Percentiles rank a stretch among this genome's conserved stretches.
phyloP scores from a whole-genome alignment of 768 basidiomycete species.

The Tricholoma matsutake region DNA sequence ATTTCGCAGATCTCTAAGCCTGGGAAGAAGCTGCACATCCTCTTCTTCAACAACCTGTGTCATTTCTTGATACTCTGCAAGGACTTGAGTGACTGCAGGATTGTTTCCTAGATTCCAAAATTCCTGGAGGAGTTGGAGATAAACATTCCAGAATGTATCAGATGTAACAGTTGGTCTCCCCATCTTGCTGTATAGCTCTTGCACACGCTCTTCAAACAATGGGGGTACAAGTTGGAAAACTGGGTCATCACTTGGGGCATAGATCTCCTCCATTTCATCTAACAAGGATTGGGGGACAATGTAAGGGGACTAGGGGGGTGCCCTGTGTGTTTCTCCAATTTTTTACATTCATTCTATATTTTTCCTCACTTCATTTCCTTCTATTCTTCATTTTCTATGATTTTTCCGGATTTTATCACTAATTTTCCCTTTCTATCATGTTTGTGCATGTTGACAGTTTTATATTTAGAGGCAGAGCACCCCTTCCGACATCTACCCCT shows the following conservation, averaged over 20 bases:
- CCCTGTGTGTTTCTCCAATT: too few relatives aligned
- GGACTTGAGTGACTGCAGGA: not conserved
- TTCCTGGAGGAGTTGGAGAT: not conserved
- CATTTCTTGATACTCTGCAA: not conserved
- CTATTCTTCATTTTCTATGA: too few relatives aligned
- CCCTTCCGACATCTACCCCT: too few relatives aligned
- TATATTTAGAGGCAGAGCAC: too few relatives aligned
- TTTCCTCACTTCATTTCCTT: too few relatives aligned
- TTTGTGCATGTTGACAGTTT: too few relatives aligned
- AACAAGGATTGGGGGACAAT: too few relatives aligned
- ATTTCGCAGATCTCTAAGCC: not conserved
- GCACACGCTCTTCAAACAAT: not conserved
- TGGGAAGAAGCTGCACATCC: not conserved
- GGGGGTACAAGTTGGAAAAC: not conserved
- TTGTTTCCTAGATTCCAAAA: not conserved
- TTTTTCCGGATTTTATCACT: too few relatives aligned
- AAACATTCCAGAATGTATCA: not conserved
- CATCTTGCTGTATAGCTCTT: not conserved
- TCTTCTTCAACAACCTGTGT: not conserved
- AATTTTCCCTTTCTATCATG: too few relatives aligned
- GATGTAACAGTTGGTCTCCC: not conserved
- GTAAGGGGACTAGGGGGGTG: too few relatives aligned
- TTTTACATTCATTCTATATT: too few relatives aligned
- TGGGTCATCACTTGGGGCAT: not conserved
- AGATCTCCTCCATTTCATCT: not conserved